Evolutionary conservation across 768 basidiomycete genomes (phyloP).

Genomic region (Tulasnella calospora): DNA sequence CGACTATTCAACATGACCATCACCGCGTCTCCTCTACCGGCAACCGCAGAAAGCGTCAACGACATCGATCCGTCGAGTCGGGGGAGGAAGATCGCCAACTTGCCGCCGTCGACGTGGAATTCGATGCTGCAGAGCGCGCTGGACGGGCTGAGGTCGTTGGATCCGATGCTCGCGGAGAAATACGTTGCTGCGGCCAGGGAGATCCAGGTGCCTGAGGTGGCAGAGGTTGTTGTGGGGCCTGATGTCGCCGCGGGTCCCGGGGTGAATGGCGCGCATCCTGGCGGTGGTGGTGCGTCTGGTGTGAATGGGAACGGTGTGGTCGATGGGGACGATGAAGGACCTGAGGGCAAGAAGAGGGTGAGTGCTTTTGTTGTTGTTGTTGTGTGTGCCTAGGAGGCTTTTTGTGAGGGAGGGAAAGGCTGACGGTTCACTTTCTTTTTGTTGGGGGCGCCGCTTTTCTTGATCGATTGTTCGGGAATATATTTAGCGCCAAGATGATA

Average conservation of each 20-base stretch:
- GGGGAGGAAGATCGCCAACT: not conserved
- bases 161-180: slow-evolving; percentile 16
- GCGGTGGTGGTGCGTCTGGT: not conserved
- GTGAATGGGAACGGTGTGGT: not conserved
- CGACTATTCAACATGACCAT: slow-evolving; percentile 8
- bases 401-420: not conserved
- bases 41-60: not conserved
- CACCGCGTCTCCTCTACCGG: not conserved
- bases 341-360: slow-evolving; percentile 15
- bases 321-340: slow-evolving; percentile 15
- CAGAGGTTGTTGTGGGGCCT: not conserved
- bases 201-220: not conserved
- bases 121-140: slow-evolving; percentile 17
- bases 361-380: too few species aligned
- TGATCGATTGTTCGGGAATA: too few species aligned
- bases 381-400: not conserved
- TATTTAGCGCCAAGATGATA: slow-evolving; percentile 9
- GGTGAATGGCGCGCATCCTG: not conserved
- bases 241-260: not conserved
- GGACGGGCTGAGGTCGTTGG: slow-evolving; percentile 12
- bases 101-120: slow-evolving; percentile 9
- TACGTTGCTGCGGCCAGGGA: not conserved
- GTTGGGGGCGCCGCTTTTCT: not conserved
- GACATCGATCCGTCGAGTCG: not conserved
- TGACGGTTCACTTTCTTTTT: not conserved